Percentiles rank a stretch among this genome's conserved stretches.
phyloP scores from a whole-genome alignment of 345 rosid species.

The Eucalyptus regnans region DNA sequence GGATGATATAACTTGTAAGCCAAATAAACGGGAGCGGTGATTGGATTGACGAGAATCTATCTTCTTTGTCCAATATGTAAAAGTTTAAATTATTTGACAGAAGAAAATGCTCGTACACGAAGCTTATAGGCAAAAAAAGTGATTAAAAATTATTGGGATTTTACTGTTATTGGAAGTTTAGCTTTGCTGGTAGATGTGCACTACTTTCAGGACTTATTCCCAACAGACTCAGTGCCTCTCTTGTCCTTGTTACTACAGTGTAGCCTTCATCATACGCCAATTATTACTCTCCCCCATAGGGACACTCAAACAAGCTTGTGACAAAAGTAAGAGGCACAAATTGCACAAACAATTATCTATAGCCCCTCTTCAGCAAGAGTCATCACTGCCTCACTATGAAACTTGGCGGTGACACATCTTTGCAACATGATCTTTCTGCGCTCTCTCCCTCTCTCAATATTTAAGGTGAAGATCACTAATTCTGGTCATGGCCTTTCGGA shows the following conservation, averaged over 20 bases:
- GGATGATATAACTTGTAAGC: not conserved
- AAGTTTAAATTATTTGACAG: too few species aligned
- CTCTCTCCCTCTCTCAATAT: not conserved
- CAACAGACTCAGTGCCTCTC: not conserved
- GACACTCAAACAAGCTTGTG: not conserved
- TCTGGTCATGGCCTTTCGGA: not conserved
- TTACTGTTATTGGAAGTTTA: not conserved
- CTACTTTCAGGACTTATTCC: not conserved
- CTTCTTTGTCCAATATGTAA: too few species aligned
- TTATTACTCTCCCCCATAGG: not conserved
- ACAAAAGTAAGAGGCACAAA: not conserved
- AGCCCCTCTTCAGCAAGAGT: not conserved
- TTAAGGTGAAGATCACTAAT: not conserved
- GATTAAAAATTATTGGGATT: not conserved
- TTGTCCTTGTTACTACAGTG: not conserved
- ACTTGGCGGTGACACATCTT: not conserved
- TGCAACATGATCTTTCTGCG: not conserved
- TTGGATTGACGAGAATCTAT: not conserved
- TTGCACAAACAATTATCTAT: not conserved
- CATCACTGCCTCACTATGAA: not conserved
- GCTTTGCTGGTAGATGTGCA: not conserved
- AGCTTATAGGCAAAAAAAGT: not conserved
- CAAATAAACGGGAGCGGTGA: not conserved
- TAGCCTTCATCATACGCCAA: not conserved
- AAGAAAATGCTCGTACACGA: too few species aligned